Percentiles rank a stretch among this genome's conserved stretches.
Conservation (phyloP, 129 eudicot genomes). For the Artemisia argyi region DNA sequence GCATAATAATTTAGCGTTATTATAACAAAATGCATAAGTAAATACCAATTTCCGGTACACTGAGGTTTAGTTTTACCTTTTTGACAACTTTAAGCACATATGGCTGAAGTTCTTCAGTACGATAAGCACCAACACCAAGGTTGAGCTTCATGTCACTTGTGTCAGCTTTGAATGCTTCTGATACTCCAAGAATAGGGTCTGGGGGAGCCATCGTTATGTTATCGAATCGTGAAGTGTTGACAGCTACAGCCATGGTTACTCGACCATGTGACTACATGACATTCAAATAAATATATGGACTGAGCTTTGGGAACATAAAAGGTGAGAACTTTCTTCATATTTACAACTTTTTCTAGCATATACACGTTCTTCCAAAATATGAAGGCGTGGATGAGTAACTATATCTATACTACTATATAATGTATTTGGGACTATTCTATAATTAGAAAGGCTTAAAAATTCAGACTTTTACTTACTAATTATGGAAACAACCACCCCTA, state of each 20-base stretch:
- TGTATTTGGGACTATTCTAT: no score
- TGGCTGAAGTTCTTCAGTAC: constrained; percentile 96
- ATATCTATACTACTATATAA: no score
- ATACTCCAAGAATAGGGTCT: constrained; percentile 96
- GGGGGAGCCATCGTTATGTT: constrained; percentile 96
- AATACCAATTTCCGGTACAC: background rate
- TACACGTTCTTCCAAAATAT: background rate
- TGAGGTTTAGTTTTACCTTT: constrained; percentile 43
- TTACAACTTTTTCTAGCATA: background rate
- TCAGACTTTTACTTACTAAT: no score
- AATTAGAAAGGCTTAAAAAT: no score
- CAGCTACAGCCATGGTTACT: constrained; percentile 67
- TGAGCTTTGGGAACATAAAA: background rate
- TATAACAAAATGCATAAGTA: background rate
- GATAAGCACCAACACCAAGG: constrained; percentile 97
- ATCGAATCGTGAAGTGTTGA: constrained; percentile 72
- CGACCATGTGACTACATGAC: constrained; percentile 49
- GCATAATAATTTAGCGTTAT: constrained; percentile 12
- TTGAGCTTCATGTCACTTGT: constrained; percentile 86
- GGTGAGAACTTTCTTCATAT: background rate
- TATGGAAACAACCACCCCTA: no score
- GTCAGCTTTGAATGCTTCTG: constrained; percentile 97
- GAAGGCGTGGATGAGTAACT: background rate
- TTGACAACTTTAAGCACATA: constrained; percentile 95
- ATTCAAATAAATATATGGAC: background rate